Evolutionary conservation across 78 protist genomes (phyloP), one percentile per base, ranked within the genome.

Genomic region (Parvularia atlantis): DNA sequence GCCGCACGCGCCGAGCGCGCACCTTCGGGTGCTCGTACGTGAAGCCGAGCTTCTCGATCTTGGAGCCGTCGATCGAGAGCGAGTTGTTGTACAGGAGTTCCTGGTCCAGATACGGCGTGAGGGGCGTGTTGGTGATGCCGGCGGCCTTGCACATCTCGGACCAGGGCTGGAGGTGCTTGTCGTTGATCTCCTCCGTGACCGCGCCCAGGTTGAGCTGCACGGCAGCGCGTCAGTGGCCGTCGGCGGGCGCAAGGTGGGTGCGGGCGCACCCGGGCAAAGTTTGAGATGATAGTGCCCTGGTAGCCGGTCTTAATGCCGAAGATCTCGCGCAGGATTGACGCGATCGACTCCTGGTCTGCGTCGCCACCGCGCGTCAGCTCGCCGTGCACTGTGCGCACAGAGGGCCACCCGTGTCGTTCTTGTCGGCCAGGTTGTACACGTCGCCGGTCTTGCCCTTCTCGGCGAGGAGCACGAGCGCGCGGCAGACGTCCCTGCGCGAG

Each of bases 131-230:
- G 35, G 3, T 10, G 66, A 89, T 77, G 56, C 70, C 81, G 53
- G 53, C 48, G 11, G n/a, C 70, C 70, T 73, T 73, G 75, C 89
- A 86, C 56, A 94, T 71, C 30, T 85, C 91, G 28, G 84, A 53
- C 98, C 98, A 94, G 39, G 95, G 95, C 77, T 80, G 53, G 69
- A 91, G 78, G 75, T 91, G 96, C 84, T 78, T 87, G 39, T 92
- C 91, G 73, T 91, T 94, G 77, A 71, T 84, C 17, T 71, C 76
- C 53, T 84, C 92, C 24, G 84, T 69, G 31, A 72, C 67, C 31
- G 1, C 28, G 44, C 80, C 48, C 57, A 92, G 33, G 72, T 83
- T 84, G 60, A 87, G 16, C 46, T 61, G 31, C 37, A 5, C 1
- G 13, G 16, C 28, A 22, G 13, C n/a, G n/a, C n/a, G n/a, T n/a